Evolutionary conservation across 805 yeast species (phyloP).

Genomic region (Kodamaea hsintzibuensis): DNA sequence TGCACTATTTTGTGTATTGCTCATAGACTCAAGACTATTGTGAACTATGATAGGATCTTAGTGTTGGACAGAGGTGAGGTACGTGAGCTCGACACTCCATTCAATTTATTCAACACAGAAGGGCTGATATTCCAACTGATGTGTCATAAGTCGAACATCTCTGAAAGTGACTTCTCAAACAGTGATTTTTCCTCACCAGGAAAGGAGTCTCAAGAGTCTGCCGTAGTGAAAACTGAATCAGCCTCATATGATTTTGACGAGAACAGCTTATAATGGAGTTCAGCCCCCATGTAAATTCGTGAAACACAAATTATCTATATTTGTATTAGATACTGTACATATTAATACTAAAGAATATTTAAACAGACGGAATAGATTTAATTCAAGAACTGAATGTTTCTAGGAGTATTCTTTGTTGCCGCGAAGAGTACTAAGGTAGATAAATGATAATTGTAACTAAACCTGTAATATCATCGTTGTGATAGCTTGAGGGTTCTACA

Average conservation of each 20-base stretch:
- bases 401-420: no score
- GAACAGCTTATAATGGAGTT: background rate
- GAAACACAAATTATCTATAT: background rate
- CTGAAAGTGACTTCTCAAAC: constrained; percentile 39
- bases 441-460: no score
- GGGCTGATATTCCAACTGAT: constrained; percentile 61
- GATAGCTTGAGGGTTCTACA: no score
- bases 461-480: no score
- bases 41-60: constrained; percentile 72
- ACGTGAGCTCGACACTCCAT: constrained; percentile 73
- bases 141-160: constrained; percentile 58
- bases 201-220: background rate
- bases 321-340: no score
- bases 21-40: constrained; percentile 74
- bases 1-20: constrained; percentile 88
- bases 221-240: background rate
- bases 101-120: constrained; percentile 47
- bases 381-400: no score
- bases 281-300: background rate
- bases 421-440: no score
- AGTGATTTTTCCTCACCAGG: background rate
- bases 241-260: background rate
- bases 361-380: no score
- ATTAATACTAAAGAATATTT: no score
- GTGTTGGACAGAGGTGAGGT: constrained; percentile 82